Base-by-base conservation (phyloP, 1,284 basidiomycete species). In the Phlebopus sp. region DNA sequence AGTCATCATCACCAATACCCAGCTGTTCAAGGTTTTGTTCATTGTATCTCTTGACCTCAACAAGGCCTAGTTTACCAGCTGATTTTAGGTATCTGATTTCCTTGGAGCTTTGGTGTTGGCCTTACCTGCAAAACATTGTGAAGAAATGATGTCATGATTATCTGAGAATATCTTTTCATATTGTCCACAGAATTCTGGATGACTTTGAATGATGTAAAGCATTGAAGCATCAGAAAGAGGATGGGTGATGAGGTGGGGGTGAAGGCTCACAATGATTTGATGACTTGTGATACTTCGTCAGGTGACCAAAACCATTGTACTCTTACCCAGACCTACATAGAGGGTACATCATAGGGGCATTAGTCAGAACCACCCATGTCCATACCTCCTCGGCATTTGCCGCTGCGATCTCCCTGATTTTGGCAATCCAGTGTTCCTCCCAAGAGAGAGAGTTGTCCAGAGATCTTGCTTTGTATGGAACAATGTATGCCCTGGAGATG, bases 231-330 rank as follows among this genome's bases (percentile, higher is more conserved):
- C 2, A 37, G 13, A 14, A 32, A 5, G 0, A 14, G 6, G 32
- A 29, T 8, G 10, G 27, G 8, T 29, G 32, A n/a, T 11, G 2
- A n/a, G 5, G 2, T 4, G 15, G 2, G 0, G 17, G n/a, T 29
- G 2, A 19, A 23, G 1, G 61, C 73, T 51, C 47, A 78, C 78
- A 79, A 76, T 3, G 74, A 72, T 29, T 72, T 73, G 25, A 77
- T 56, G 0, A 71, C 58, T 1, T 55, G 53, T 0, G 60, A 59
- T 1, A 74, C 69, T 30, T 80, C 78, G 7, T 62, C 34, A 0
- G 68, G 67, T 0, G 70, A 67, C 59, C 75, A 80, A 41, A 64
- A 79, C 79, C 79, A 80, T 43, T 74, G 70, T 0, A 80, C 67
- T 10, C 55, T 58, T 1, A 65, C 67, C 74, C 74, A 79, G 0